Conservation (phyloP, 768 basidiomycete species). For the Trametes cinnabarina region DNA sequence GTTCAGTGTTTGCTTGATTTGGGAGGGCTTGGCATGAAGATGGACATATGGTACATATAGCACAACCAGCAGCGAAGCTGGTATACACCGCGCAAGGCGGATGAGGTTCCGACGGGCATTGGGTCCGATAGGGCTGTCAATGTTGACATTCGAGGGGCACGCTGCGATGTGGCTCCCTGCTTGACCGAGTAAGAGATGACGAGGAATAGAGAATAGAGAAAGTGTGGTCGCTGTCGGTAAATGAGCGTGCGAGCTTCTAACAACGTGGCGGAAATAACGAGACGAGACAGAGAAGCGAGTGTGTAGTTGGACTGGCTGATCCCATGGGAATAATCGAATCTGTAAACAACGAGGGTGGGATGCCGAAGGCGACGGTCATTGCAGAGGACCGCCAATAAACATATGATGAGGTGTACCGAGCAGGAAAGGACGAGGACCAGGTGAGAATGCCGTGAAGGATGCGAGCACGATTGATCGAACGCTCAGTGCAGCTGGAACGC, state of each 20-base stretch:
- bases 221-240: not conserved
- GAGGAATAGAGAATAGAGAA: not conserved
- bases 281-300: not conserved
- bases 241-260: slow-evolving; percentile 5
- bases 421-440: not conserved
- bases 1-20: not conserved
- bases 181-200: not conserved
- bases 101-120: not conserved
- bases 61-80: slow-evolving; percentile 19
- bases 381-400: slow-evolving; percentile 7
- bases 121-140: not conserved
- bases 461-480: not conserved
- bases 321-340: slow-evolving; percentile 1
- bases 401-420: not conserved
- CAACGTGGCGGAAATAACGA: not conserved
- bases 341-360: slow-evolving; percentile 5
- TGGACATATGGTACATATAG: slow-evolving; percentile 17
- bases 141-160: not conserved
- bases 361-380: slow-evolving; percentile 1
- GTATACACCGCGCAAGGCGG: slow-evolving; percentile 17
- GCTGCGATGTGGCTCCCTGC: not conserved
- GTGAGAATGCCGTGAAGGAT: not conserved
- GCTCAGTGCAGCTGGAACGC: slow-evolving; percentile 65
- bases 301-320: not conserved
- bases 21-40: not conserved